These are phyloP conservation scores for Xylariaceae sp. DNA, from an alignment of 2,329 filamentous ascomycete genomes.

Conservation along the genomic window DNA sequence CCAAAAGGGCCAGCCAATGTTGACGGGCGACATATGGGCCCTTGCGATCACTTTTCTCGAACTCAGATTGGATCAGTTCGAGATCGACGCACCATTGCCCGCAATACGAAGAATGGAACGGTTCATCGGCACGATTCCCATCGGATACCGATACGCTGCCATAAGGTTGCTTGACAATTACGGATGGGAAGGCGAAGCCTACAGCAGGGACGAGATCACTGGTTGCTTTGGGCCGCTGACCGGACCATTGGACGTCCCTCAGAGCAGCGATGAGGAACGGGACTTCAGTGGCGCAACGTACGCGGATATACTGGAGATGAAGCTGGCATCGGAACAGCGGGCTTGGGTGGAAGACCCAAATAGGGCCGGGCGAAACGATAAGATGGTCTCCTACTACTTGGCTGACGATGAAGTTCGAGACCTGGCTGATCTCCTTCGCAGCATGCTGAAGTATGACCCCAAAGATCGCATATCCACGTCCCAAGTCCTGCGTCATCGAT, in stretches of 20 bases:
- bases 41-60: constrained; percentile 13
- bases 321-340: not conserved
- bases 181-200: not conserved
- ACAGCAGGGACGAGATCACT: not conserved
- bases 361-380: too few relatives aligned
- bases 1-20: not conserved
- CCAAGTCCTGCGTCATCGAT: constrained; percentile 4
- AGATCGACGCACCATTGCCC: not conserved
- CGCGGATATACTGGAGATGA: constrained; percentile 1
- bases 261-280: not conserved
- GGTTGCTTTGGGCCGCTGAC: not conserved
- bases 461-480: not conserved
- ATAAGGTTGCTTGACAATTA: not conserved
- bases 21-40: constrained; percentile 17
- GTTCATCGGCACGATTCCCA: constrained; percentile 7
- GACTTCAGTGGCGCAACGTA: not conserved
- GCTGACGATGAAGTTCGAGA: constrained; percentile 2
- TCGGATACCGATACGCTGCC: constrained; percentile 4
- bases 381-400: not conserved
- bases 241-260: not conserved
- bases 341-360: not conserved
- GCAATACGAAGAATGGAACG: constrained; percentile 7
- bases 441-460: constrained; percentile 9
- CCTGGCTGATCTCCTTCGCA: constrained; percentile 7
- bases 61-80: constrained; percentile 3